Percentiles rank a stretch among this genome's conserved stretches.
Conservation (phyloP, 2,329 filamentous ascomycete species). For the Capronia coronata region DNA sequence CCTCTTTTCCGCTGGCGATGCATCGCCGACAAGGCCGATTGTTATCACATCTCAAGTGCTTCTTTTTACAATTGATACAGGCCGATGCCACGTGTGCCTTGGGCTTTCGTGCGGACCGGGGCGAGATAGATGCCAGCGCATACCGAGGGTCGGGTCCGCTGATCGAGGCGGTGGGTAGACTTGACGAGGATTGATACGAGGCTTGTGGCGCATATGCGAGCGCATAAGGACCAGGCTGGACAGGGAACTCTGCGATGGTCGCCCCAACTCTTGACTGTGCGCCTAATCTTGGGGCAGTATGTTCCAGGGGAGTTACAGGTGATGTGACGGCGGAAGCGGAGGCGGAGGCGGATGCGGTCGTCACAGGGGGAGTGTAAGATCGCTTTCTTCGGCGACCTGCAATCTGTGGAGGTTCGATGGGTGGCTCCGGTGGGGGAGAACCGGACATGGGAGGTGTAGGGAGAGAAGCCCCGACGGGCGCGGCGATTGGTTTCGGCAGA, state of each 20-base stretch:
- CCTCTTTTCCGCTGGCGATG: constrained; percentile 42
- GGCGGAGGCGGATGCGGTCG: constrained; percentile 19
- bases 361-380: constrained; percentile 30
- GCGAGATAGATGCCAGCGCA: constrained; percentile 27
- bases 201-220: constrained; percentile 16
- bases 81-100: constrained; percentile 45
- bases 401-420: constrained; percentile 35
- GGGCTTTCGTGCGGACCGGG: constrained; percentile 40
- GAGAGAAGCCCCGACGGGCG: constrained; percentile 37
- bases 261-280: constrained; percentile 19
- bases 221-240: constrained; percentile 15
- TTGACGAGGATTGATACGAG: constrained; percentile 16
- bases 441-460: constrained; percentile 41
- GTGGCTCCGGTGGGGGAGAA: constrained; percentile 36
- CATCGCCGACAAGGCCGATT: constrained; percentile 43
- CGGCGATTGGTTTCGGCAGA: constrained; percentile 26
- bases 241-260: constrained; percentile 9
- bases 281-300: constrained; percentile 20
- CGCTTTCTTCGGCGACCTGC: constrained; percentile 32
- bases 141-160: constrained; percentile 10
- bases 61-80: constrained; percentile 46
- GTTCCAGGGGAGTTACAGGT: constrained; percentile 15
- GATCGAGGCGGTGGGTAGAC: constrained; percentile 18
- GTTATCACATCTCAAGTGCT: constrained; percentile 43
- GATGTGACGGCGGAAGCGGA: constrained; percentile 18